Base-by-base conservation (phyloP, 2,329 filamentous ascomycete species). In the Sporothrix globosa region DNA sequence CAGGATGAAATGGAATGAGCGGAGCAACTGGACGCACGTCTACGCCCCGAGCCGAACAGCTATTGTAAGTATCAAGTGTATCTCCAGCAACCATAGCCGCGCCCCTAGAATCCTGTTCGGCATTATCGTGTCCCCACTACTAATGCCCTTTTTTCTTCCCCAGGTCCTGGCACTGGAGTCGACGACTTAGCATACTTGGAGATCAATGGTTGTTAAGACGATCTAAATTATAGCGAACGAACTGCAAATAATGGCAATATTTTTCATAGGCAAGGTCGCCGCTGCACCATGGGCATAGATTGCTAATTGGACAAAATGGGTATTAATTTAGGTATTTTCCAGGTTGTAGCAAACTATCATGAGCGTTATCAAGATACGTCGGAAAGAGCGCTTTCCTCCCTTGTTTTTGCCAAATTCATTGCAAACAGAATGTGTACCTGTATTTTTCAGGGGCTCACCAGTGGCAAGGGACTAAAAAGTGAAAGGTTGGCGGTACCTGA, bases 21-120 rank as follows among this genome's bases (percentile, higher is more conserved):
- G 96, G 73, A 91, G 87, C 83, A 98, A 98, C 81, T 97, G 92
- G 83, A 88, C 92, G 63, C 96, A 98, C 79, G 87, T 97, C 68
- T 99, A 99, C 79, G 88, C 97, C 72, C 95, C 95, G 19, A 88
- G 88, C 68, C 86, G 95, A 76, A 93, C 91, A 73, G 95, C 93
- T 24, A 83, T 97, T 79, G 94, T 97, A 83, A 82, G 87, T 82
- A 68, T 46, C n/a, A 48, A 39, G 30, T 58, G 30, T 58, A 60
- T 24, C 56, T 60, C 44, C 30, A 46, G 34, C 44, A 54, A 30
- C 54, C 60, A 19, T 19, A 27, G 39, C 27, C 21, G 56, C 7
- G 27, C 41, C 58, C 34, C 14, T 56, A 19, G 19, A 17, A 14
- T 11, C 44, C 11, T 61, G 11, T 44, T 53, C 52, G 39, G 41